Percentiles rank a stretch among this genome's conserved stretches.
Conservation (phyloP, 176 grass and related monocot genomes). For the Puya raimondii region DNA sequence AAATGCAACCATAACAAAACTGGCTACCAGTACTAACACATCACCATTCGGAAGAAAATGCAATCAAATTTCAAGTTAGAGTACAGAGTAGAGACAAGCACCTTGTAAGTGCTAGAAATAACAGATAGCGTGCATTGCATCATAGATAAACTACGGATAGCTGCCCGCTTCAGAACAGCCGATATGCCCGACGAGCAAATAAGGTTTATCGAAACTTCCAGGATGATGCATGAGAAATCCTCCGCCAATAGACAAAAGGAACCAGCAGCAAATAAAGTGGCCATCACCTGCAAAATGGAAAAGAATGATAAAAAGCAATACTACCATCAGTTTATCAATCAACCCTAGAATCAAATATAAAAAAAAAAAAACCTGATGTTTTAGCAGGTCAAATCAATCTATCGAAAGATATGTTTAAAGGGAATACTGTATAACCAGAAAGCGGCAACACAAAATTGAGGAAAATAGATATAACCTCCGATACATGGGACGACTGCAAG, state of each 20-base stretch:
- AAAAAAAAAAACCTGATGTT: background rate
- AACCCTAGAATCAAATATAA: background rate
- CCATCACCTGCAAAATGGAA: conserved; percentile 40
- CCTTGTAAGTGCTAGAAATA: conserved; percentile 65
- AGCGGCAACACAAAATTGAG: background rate
- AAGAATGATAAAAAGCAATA: background rate
- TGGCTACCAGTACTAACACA: no score
- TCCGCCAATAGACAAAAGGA: conserved; percentile 58
- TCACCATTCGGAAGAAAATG: no score
- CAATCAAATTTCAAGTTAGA: no score
- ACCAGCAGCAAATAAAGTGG: conserved; percentile 54
- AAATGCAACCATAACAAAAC: no score
- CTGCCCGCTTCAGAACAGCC: conserved; percentile 37
- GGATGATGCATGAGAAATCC: conserved; percentile 62
- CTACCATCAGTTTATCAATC: background rate
- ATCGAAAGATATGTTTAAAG: background rate
- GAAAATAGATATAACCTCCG: conserved; percentile 34
- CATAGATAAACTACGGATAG: conserved; percentile 53
- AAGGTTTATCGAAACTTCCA: conserved; percentile 43
- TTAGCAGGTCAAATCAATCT: background rate
- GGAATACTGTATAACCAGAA: background rate
- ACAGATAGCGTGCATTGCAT: conserved; percentile 53
- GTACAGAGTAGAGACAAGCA: conserved; percentile 15
- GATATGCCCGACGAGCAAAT: conserved; percentile 27
- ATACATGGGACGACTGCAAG: conserved; percentile 39